Evolutionary conservation across 352 stramenopile species (phyloP), one percentile per base, ranked within the genome.

Genomic region (Peronospora destructor): DNA sequence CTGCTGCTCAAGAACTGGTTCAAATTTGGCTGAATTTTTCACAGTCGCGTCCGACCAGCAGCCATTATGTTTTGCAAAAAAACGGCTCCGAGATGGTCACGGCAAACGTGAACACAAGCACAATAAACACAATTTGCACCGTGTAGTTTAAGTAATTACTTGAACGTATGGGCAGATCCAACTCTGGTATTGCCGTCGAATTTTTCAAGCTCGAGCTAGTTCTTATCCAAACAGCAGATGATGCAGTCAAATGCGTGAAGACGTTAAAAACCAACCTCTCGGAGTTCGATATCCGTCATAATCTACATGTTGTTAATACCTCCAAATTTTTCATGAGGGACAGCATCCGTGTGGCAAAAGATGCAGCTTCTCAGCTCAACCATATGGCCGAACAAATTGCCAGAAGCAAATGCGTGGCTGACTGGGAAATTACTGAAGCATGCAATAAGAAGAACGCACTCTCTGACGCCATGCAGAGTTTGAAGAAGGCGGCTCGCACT

Each of bases 241-340:
- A 53, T 21, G 54, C 54, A 16, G 8, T 38, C n/a, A 44, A 36
- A 11, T 62, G 41, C 42, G 41, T 62, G n/a, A 57, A 62, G 17
- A 9, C 52, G 16, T 41, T 62, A 17, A 57, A 62, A 32, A 49
- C 51, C 16, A 62, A 62, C 23, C 42, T 62, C 12, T 56, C 48
- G 29, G 54, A 57, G 12, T 62, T 53, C 23, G 47, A 62, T 29
- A 58, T 29, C 44, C 55, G 43, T 10, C 55, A 53, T 29, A 42
- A 48, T 21, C 52, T 53, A 25, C 48, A 63, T 38, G 58, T 63
- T 26, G 45, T 53, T 28, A 49, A 63, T 49, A 58, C 55, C 6
- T 42, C 55, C 29, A n/a, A 25, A 13, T 63, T 41, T 3, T 58
- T 54, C 30, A 40, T 63, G 55, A 28, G 42, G 16, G 49, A 43